phyloP scores from a whole-genome alignment of 148 eudicot genomes.

The Vaccinium macrocarpon region DNA sequence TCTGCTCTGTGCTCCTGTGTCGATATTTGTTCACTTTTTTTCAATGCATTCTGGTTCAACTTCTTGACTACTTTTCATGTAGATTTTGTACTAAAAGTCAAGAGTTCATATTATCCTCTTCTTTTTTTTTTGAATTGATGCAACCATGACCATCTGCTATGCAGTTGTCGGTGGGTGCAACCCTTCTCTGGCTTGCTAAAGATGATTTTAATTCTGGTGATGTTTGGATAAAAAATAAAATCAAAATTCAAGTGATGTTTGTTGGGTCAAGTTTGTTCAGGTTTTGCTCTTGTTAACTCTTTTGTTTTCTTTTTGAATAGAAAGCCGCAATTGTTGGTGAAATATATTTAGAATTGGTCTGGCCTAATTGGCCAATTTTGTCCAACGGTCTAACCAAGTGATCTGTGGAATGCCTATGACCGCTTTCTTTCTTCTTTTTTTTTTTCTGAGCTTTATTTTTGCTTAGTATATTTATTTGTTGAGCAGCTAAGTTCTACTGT shows the following conservation, averaged over 20 bases:
- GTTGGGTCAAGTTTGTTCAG: too few species aligned
- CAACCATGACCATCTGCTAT: not conserved
- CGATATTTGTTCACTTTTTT: not conserved
- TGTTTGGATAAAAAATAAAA: not conserved
- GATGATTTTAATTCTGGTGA: not conserved
- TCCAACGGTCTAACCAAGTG: not conserved
- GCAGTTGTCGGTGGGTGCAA: not conserved
- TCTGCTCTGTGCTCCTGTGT: not conserved
- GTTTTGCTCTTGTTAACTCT: not conserved
- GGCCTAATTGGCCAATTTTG: not conserved
- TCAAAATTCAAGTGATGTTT: too few species aligned
- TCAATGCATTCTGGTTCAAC: not conserved
- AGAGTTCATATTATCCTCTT: not conserved
- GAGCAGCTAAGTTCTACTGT: not conserved
- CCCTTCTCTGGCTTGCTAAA: not conserved
- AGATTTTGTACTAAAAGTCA: not conserved
- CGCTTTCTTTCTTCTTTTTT: too few species aligned
- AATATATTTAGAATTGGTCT: not conserved
- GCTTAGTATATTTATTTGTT: not conserved
- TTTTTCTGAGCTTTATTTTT: too few species aligned
- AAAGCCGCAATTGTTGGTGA: not conserved
- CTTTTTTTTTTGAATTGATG: not conserved
- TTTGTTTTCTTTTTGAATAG: not conserved
- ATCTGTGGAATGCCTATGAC: not conserved
- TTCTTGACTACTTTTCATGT: not conserved